Base-by-base conservation (phyloP, 768 basidiomycete species). In the Leccinum disarticulatum region DNA sequence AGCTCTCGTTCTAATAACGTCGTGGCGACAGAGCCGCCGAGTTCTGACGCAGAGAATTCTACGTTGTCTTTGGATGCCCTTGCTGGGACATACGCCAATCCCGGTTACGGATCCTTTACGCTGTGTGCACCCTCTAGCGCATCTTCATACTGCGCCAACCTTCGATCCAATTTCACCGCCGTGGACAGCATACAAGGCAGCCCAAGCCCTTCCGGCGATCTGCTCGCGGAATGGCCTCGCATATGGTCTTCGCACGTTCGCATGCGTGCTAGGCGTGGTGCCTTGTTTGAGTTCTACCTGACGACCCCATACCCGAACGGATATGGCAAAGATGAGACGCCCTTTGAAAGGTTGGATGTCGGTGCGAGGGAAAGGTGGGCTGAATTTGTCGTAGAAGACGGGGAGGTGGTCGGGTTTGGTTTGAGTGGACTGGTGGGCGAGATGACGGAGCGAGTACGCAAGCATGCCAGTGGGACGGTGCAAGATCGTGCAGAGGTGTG, bases 231-330 rank as follows among this genome's bases (percentile, higher is more conserved):
- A 15, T 77, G 76, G 71, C 67, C 72, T 3, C 73, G 71, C 13
- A 28, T 72, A 31, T 78, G 73, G 74, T 66, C 71, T 0, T 72
- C 76, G n/a, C 79, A 81, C 61, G 38, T 78, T 17, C 75, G 77
- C 5, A 52, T 77, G 55, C 57, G 46, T 17, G 66, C 64, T 56
- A 25, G 35, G 36, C 56, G 60, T 27, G 71, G 60, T 10, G 33
- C 64, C 10, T 38, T 56, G 7, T 77, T 75, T 56, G 48, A 48
- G 0, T 35, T 71, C 5, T 25, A 56, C 11, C 54, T 67, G 3
- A 68, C 73, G 6, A 62, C 62, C 3, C 64, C 78, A 3, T 79
- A 74, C 61, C 73, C 77, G 1, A 27, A 72, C 0, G 78, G 79
- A 5, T 79, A 75, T 52, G 79, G 80, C 14, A 66, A 60, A 22